Evolutionary conservation across 441 rosid species (phyloP), one percentile per base, ranked within the genome.

Genomic region (Adansonia rubrostipa): DNA sequence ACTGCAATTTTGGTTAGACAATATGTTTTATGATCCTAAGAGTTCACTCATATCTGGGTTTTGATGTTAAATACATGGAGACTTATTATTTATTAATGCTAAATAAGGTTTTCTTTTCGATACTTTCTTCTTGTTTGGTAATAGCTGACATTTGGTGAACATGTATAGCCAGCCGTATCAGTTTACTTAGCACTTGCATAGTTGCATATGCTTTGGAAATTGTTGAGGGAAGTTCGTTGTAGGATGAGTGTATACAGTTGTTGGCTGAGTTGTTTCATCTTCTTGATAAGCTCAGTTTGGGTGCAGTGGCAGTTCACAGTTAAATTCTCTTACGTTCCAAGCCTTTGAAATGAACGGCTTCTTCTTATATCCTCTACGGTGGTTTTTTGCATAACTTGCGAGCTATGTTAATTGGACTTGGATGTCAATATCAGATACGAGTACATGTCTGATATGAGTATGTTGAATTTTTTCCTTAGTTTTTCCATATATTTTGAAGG

Each of bases 171-270:
- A 19, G 24, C 62, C 28, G 28, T 8, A 57, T 7, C 62, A 57
- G 19, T 19, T 57, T 57, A 17, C 50, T 40, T 40, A n/a, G 6
- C 50, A 47, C 40, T 68, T 45, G n/a, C n/a, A 17, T 45, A 0
- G 56, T 45, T 48, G 73, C 56, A 10, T 68, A 47, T 68, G 73
- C 73, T 47, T 11, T 47, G 2, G 73, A 47, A 20, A 47, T 47
- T 69, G 10, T 68, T 68, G 0, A 45, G 7, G 10, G 15, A 17
- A 42, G 33, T 58, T 22, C 36, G 69, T 7, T 6, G 11, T 33
- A 36, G 47, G 20, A 14, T 64, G 22, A 36, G 72, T 24, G 28
- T 24, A 24, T 24, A 24, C 28, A 24, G 28, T 24, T 24, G 28
- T 24, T 24, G 28, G 28, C 28, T 24, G 28, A 24, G 28, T 24